Conservation (phyloP, 2,329 filamentous ascomycete species). For the Diaporthe capsici region DNA sequence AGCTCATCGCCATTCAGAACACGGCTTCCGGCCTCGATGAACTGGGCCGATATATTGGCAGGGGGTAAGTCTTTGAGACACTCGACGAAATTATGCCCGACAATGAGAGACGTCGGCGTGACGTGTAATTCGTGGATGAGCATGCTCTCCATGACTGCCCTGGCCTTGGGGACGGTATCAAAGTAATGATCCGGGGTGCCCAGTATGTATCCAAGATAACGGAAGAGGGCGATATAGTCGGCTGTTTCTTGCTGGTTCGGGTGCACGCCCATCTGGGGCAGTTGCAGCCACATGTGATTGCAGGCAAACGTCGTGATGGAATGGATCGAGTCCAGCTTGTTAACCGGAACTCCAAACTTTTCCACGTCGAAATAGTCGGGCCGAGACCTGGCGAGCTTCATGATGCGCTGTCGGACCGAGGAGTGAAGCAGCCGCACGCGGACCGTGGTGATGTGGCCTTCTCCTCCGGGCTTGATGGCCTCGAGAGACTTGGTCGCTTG, state of each 20-base stretch:
- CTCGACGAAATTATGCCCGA: slow-evolving; percentile 13
- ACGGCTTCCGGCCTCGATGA: slow-evolving; percentile 14
- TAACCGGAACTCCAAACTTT: neutral
- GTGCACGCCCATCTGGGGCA: slow-evolving; percentile 1
- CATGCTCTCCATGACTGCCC: slow-evolving; percentile 11
- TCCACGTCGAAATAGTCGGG: slow-evolving; percentile 6
- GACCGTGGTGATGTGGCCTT: slow-evolving; percentile 7
- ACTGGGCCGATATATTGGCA: neutral
- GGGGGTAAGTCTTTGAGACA: slow-evolving; percentile 15
- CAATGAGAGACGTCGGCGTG: slow-evolving; percentile 5
- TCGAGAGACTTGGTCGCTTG: slow-evolving; percentile 12
- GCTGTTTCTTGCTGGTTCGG: neutral
- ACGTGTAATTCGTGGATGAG: slow-evolving; percentile 11
- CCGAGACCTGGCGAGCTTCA: slow-evolving; percentile 1
- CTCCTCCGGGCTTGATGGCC: neutral
- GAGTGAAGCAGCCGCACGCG: slow-evolving; percentile 13
- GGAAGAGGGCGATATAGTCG: slow-evolving; percentile 19
- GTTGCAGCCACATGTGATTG: slow-evolving; percentile 17
- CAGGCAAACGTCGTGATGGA: slow-evolving; percentile 13
- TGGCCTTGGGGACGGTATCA: neutral
- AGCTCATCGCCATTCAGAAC: slow-evolving; percentile 7
- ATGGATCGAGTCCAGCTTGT: slow-evolving; percentile 17
- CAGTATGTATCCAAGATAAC: neutral
- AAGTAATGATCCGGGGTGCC: slow-evolving; percentile 6
- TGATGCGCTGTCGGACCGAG: slow-evolving; percentile 18